Evolutionary conservation across 306 rosid species (phyloP).

Genomic region (Canavalia ensiformis): DNA sequence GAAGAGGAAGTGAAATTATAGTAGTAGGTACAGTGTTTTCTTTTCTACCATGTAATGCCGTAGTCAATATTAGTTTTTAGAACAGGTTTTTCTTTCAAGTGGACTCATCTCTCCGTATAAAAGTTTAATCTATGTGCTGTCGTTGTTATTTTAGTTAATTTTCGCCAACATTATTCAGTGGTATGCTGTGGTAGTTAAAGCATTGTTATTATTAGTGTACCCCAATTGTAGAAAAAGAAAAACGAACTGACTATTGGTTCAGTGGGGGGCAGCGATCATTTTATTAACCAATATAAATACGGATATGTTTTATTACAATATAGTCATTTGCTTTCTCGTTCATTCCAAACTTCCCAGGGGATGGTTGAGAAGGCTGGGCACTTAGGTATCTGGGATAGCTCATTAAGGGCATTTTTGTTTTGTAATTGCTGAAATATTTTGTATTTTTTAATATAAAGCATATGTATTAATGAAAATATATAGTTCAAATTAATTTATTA

Average conservation of each 20-base stretch:
- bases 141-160: neutral
- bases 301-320: neutral
- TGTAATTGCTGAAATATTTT: too few relatives aligned
- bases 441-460: too few relatives aligned
- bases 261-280: neutral
- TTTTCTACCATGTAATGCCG: constrained; percentile 35
- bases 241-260: neutral
- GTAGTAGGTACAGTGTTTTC: constrained; percentile 1
- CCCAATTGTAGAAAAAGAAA: neutral
- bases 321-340: neutral
- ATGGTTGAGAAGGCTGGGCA: neutral
- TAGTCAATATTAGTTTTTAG: constrained; percentile 41
- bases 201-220: neutral
- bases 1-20: constrained; percentile 72
- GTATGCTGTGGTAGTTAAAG: constrained; percentile 18
- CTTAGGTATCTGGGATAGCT: neutral
- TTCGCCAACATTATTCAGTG: neutral
- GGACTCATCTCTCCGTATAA: constrained; percentile 27
- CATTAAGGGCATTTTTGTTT: neutral
- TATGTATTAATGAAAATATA: too few relatives aligned
- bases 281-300: neutral
- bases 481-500: too few relatives aligned
- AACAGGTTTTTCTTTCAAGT: constrained; percentile 44
- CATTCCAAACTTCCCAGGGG: neutral
- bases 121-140: constrained; percentile 30